Base-by-base conservation (phyloP, 208 protist genomes). In the Leishmania turanica region DNA sequence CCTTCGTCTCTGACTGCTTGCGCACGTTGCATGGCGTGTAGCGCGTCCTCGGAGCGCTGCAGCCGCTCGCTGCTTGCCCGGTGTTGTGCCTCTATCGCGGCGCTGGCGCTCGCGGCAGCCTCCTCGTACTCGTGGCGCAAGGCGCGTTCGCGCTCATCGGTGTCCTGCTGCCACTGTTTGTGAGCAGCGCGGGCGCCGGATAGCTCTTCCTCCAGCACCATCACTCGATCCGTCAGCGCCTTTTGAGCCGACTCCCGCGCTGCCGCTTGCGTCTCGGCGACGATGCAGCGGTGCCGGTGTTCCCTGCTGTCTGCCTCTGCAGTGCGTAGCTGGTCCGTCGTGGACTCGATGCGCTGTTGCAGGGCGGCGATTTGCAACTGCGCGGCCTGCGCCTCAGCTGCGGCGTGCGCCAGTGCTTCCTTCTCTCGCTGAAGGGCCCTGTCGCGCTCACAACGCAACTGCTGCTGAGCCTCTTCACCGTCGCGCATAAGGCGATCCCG, bases 141-240 rank as follows among this genome's bases (percentile, higher is more conserved):
- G 49, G n/a, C 31, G 40, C 72, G 72, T 27, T 62, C 51, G 34
- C 53, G 72, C 34, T 54, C 72, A 3, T 76, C 51, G 51, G 51
- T 31, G 15, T 76, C 72, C 72, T 76, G 47, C 34, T 62, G 51
- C 72, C 45, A 76, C 51, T 76, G 72, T 7, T 54, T 24, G 27
- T n/a, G 31, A 62, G 45, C 19, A 24, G 72, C 72, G 51, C 34
- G 72, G 24, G 31, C 51, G 21, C 19, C 13, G 5, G 17, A 47
- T 21, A 76, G 72, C 47, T 54, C 72, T 27, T 56, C 53, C 51
- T 76, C 72, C 31, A 76, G 49, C 72, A 58, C 53, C 31, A 62
- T 47, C 51, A 76, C 72, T 37, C 72, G 72, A 31, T 45, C 51
- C 53, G 15, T 9, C 31, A 76, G 72, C 34, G 31, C 51, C n/a